Evolutionary conservation across 495 filamentous ascomycete species (phyloP), one percentile per base, ranked within the genome.

Genomic region (Aspergillus funiculosus): DNA sequence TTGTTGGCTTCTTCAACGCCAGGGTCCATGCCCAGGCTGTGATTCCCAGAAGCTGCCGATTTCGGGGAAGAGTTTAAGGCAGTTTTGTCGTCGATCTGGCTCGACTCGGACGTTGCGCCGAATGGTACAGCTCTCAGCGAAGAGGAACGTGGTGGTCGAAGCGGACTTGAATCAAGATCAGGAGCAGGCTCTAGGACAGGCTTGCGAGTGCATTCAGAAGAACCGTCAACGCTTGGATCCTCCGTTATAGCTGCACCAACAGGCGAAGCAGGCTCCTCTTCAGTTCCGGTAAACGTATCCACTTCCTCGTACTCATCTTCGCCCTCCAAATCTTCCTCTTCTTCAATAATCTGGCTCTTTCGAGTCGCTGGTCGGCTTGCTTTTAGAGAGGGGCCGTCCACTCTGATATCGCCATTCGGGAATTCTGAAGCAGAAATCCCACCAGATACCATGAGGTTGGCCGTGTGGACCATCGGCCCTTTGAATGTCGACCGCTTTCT

Each of bases 401-500:
- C 60, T 64, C 55, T 54, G 61, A 48, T 51, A 58, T 51, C 46
- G 56, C 58, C 48, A 46, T 66, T 56, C 51, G 64, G 68, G 26
- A 66, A 47, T 25, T 70, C 57, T 18, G 61, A 59, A 27, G 64
- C 66, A 29, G 76, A 46, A 39, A 62, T 50, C 2, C 66, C 62
- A 17, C 61, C 51, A 0, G 67, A 61, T 2, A 54, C 52, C 53
- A 63, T 59, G 28, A 77, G 30, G 68, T 73, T 73, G 22, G 65
- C 66, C 4, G 81, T 76, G 25, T 76, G 75, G 7, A 85, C 54
- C 71, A 80, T 79, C 6, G 94, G 92, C 0, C 92, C 94, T 59
- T 94, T 92, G 65, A 97, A 95, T 1, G 90, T 64, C 29, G 82
- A 89, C 48, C 84, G 76, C 65, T 96, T 97, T 43, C 92, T 72